Conservation (phyloP, 2,329 filamentous ascomycete species). For the Ophiocordyceps unilateralis region DNA sequence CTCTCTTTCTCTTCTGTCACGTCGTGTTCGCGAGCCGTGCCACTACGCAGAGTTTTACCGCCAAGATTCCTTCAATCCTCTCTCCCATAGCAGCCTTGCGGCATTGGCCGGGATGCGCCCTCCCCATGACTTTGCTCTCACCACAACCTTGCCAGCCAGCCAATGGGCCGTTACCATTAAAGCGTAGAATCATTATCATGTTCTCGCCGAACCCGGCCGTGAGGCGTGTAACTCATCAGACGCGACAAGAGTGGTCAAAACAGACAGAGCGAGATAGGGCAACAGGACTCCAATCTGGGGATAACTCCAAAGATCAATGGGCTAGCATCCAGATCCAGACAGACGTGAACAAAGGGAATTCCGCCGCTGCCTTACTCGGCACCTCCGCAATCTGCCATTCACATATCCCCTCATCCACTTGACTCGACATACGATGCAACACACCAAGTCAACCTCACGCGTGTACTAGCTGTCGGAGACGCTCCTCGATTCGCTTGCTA, state of each 20-base stretch:
- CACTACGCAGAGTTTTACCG: too few relatives aligned
- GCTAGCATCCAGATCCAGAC: background rate
- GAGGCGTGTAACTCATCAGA: background rate
- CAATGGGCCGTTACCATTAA: too few relatives aligned
- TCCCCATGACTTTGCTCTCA: too few relatives aligned
- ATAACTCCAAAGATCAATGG: background rate
- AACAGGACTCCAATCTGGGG: background rate
- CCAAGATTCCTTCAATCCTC: too few relatives aligned
- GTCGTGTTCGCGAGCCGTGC: too few relatives aligned
- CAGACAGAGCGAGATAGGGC: background rate
- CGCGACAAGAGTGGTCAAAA: background rate
- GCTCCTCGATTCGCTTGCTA: constrained; percentile 58
- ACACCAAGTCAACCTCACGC: constrained; percentile 5
- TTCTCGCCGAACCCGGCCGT: background rate
- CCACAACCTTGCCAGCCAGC: too few relatives aligned
- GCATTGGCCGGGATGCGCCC: too few relatives aligned
- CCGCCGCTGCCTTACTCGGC: background rate
- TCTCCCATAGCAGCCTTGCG: too few relatives aligned
- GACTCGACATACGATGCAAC: background rate
- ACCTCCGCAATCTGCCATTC: background rate
- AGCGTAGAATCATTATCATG: background rate
- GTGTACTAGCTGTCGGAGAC: constrained; percentile 50
- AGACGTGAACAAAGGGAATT: background rate
- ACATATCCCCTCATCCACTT: too few relatives aligned
- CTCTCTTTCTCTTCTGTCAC: too few relatives aligned